Evolutionary conservation across 1,139 yeast genomes (phyloP), one percentile per base, ranked within the genome.

Genomic region (Lodderomyces jiufengensis): DNA sequence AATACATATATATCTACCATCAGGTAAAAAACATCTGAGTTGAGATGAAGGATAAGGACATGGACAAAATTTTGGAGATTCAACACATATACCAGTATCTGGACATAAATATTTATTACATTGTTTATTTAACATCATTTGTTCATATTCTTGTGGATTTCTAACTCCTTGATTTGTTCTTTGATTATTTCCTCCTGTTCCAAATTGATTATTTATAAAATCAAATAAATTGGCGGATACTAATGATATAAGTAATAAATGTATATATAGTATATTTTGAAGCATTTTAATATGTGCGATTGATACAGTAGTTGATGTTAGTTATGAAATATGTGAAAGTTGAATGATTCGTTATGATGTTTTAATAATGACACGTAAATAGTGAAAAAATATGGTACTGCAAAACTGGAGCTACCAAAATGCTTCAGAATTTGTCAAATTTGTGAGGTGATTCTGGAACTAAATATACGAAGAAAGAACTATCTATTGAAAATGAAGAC

Each of bases 11-110:
- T 66, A 83, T 39, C 75, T 70, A 16, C 77, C 73, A 42, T 76
- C 79, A 0, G 97, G 95, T 35, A 86, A 64, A 5, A 72, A 57
- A 56, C 98, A 92, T 51, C 87, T 81, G 44, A 84, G 55, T 55
- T 92, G 96, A 2, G 95, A 81, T 37, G 79, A 77, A 1, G 95
- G 92, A 53, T 76, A 90, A 8, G 87, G 88, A 57, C 98, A 92
- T 1, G 97, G 96, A 56, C 98, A 92, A 38, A 81, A 81, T 16
- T 70, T 54, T 1, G 88, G 78, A 2, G 61, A 54, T 6, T 72
- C 70, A 0, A 85, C 98, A 61, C 98, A 92, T 8, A 71, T 66
- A 32, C 79, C 67, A 0, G 97, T 87, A 48, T 82, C 95, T 2
- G 85, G 84, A 55, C 98, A 92, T 31, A 90, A 59, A 55, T 81